Evolutionary conservation across 148 eudicot genomes (phyloP).

Genomic region (Rhododendron ferrugineum): DNA sequence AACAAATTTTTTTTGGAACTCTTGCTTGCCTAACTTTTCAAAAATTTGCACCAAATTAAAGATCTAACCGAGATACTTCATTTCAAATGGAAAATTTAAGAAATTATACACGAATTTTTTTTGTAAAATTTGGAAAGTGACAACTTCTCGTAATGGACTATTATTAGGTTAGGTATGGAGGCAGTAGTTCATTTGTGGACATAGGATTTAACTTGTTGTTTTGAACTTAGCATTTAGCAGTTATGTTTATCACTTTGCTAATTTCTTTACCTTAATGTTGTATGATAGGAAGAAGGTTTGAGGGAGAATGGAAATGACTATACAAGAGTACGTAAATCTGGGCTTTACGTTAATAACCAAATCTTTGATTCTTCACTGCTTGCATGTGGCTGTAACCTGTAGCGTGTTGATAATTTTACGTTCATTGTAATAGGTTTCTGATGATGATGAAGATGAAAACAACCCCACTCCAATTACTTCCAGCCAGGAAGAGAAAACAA

Average conservation of each 20-base stretch:
- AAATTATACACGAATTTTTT: neutral
- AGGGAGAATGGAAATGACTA: slow-evolving; percentile 40
- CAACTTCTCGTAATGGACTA: neutral
- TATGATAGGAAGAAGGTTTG: slow-evolving; percentile 68
- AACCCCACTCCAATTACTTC: slow-evolving; percentile 39
- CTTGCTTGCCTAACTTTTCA: neutral
- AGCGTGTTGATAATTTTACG: neutral
- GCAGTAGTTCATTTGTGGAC: neutral
- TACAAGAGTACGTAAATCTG: slow-evolving; percentile 36
- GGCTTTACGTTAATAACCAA: neutral
- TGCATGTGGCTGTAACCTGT: neutral
- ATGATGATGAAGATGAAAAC: slow-evolving; percentile 60
- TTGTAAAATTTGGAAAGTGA: neutral
- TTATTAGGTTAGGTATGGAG: neutral
- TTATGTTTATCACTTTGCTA: neutral
- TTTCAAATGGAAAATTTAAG: neutral
- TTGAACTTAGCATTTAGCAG: neutral
- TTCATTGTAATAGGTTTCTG: slow-evolving; percentile 38
- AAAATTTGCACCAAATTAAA: neutral
- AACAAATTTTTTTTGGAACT: neutral
- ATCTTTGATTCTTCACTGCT: neutral
- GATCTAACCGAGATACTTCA: neutral
- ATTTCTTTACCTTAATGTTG: neutral
- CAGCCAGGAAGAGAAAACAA: slow-evolving; percentile 51
- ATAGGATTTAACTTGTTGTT: neutral